Base-by-base conservation (phyloP, 176 grass and related monocot genomes). In the Carex pumila region DNA sequence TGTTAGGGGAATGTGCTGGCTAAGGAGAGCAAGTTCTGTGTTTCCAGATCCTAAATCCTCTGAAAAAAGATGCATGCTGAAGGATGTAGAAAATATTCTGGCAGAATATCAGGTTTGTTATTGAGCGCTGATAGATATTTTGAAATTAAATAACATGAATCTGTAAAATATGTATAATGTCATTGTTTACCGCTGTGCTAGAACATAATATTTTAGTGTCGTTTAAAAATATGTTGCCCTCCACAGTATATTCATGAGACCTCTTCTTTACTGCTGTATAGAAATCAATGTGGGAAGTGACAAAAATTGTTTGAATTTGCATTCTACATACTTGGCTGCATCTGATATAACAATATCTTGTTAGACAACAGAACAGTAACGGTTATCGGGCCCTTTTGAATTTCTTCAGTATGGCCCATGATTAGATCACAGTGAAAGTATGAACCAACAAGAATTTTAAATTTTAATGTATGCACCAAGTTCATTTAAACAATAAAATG, bases 71-170 rank as follows among this genome's bases (percentile, higher is more conserved):
- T 82, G 84, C 64, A 91, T 84, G 72, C 86, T 97, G 85, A 43
- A 87, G 61, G 85, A 92, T 82, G 85, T 82, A 61, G 87, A 97
- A 87, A 80, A 75, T 82, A 61, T 90, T 87, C 72, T 97, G 81
- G 83, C 59, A 65, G 90, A 97, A 85, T 83, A 87, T 81, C 79
- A 94, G 90, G 94, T 88, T 79, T 84, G 72, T 84, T 29, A 36
- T 78, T 49, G 47, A 49, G 9, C 9, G 1, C 47, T 49, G 47
- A 49, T 49, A 49, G 47, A 49, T 49, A 49, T 49, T 49, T 49
- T 49, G 47, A 49, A 49, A 11, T 49, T 49, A 49, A 49, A 49
- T 49, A 49, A 49, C 47, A 49, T 49, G 10, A 49, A 49, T 49
- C 47, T 10, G 9, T 11, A 49, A 49, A 49, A 49, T 49, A 49